Evolutionary conservation across 1,284 basidiomycete genomes (phyloP).

Genomic region (Irpex rosettiformis): DNA sequence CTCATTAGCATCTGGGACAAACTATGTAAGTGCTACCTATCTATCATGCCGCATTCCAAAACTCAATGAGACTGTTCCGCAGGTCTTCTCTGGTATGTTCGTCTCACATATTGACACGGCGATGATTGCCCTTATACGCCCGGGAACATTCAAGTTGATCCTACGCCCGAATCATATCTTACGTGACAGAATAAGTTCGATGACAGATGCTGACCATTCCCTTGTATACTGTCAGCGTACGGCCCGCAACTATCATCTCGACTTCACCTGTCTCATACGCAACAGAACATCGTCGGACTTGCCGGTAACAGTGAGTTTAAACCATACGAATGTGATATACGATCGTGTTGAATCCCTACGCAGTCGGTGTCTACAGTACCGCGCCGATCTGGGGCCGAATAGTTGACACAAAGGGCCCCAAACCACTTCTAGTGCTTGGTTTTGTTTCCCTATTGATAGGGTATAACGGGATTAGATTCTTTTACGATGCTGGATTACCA

Average conservation of each 20-base stretch:
- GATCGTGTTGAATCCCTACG: not conserved
- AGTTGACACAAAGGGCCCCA: constrained; percentile 62
- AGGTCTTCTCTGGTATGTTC: constrained; percentile 49
- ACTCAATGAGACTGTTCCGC: not conserved
- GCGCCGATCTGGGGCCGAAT: constrained; percentile 71
- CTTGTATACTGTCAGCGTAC: constrained; percentile 51
- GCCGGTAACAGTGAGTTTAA: constrained; percentile 56
- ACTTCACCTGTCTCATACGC: constrained; percentile 70
- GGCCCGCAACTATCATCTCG: constrained; percentile 73
- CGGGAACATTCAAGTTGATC: not conserved
- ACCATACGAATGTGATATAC: not conserved
- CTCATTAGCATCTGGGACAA: constrained; percentile 62
- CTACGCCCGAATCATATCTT: not conserved
- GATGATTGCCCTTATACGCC: not conserved
- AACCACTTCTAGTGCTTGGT: constrained; percentile 43
- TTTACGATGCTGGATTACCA: constrained; percentile 53
- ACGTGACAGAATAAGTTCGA: not conserved
- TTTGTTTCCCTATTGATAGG: constrained; percentile 55
- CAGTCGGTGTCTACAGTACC: constrained; percentile 58
- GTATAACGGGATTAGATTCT: constrained; percentile 62
- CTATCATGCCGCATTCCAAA: not conserved
- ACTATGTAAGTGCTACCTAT: constrained; percentile 49
- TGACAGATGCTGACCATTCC: not conserved
- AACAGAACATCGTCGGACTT: constrained; percentile 71
- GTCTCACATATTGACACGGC: not conserved